Evolutionary conservation across 257 asterid species (phyloP).

Genomic region (Cordia subcordata): DNA sequence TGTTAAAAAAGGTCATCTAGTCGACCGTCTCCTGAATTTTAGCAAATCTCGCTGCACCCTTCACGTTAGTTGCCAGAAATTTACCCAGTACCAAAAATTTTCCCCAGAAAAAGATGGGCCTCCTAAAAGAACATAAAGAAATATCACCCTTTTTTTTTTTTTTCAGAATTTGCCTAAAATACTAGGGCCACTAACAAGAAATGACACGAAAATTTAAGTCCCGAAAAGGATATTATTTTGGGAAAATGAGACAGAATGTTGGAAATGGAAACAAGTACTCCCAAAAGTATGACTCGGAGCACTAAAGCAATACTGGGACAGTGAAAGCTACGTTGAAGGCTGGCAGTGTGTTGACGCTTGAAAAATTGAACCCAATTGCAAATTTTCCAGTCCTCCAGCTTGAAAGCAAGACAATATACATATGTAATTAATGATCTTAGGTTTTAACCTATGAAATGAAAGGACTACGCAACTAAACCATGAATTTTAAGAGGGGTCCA

Average conservation of each 20-base stretch:
- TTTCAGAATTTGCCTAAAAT: neutral
- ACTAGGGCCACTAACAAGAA: conserved; percentile 10
- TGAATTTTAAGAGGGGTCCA: conserved; percentile 25
- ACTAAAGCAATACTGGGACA: conserved; percentile 26
- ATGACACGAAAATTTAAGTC: neutral
- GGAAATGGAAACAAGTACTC: conserved; percentile 34
- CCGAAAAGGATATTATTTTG: conserved; percentile 4
- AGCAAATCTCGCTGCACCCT: too few species aligned
- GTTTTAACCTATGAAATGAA: neutral
- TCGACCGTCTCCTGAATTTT: too few species aligned
- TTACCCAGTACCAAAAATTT: too few species aligned
- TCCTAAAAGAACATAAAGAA: too few species aligned
- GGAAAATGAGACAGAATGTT: conserved; percentile 44
- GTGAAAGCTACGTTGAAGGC: conserved; percentile 44
- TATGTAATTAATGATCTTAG: neutral
- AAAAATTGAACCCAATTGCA: neutral
- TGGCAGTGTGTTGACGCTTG: conserved; percentile 2
- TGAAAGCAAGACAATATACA: neutral
- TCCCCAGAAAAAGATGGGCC: too few species aligned
- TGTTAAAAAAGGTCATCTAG: too few species aligned
- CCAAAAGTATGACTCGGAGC: conserved; percentile 31
- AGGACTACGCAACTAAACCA: neutral
- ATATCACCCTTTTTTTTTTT: neutral
- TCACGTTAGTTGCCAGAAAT: too few species aligned
- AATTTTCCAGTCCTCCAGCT: neutral